Conservation (phyloP, 2,329 filamentous ascomycete genomes). For the Amesomyces nigricolor region DNA sequence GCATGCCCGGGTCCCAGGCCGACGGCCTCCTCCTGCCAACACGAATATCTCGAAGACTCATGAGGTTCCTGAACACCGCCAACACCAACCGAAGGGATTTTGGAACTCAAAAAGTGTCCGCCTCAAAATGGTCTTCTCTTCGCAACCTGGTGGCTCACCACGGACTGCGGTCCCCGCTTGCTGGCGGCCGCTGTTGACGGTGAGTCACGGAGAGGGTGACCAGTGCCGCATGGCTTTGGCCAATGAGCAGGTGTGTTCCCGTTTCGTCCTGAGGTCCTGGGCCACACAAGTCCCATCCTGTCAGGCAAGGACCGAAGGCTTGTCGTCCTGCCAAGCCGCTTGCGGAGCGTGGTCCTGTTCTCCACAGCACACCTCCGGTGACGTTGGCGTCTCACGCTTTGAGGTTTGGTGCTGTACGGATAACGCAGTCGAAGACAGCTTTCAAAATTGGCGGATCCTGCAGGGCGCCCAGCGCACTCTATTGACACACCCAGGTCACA, state of each 20-base stretch:
- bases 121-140: background rate
- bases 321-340: background rate
- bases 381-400: background rate
- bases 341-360: background rate
- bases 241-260: background rate
- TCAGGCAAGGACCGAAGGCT: constrained; percentile 9
- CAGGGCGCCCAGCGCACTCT: background rate
- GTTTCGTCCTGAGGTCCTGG: background rate
- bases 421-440: background rate
- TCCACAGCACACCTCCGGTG: background rate
- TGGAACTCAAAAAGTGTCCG: background rate
- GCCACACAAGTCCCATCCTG: background rate
- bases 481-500: constrained; percentile 2
- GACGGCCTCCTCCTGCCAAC: background rate
- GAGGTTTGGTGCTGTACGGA: background rate
- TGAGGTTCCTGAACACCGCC: background rate
- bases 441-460: background rate
- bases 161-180: constrained; percentile 11
- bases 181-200: constrained; percentile 11
- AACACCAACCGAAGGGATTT: background rate
- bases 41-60: no score
- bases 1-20: background rate
- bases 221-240: background rate
- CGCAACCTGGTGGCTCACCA: background rate
- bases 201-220: constrained; percentile 17